Conservation (phyloP, 139 green algal genomes). For the Coelastrella sp. region DNA sequence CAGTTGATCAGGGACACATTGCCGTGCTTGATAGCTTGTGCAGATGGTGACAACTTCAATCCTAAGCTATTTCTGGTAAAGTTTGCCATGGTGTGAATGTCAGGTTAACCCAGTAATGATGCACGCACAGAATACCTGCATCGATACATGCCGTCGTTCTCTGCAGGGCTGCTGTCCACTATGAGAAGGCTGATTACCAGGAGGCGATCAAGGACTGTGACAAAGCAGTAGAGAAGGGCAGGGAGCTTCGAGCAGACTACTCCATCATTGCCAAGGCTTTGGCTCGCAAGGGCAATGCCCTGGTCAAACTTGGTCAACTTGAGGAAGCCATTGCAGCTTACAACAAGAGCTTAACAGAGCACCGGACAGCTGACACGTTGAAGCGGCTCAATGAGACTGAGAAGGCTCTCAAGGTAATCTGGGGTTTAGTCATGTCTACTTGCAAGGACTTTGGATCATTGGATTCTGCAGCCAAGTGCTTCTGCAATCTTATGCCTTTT, state of each 20-base stretch:
- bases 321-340: conserved; percentile 80
- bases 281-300: conserved; percentile 91
- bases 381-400: conserved; percentile 94
- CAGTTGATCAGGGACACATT: no score
- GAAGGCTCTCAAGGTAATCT: conserved; percentile 71
- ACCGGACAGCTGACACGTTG: conserved; percentile 96
- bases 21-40: no score
- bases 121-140: background rate
- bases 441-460: no score
- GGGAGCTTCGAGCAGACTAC: conserved; percentile 92
- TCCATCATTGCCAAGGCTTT: conserved; percentile 92
- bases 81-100: no score
- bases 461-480: no score
- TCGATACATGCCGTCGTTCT: background rate
- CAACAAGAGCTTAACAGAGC: conserved; percentile 95
- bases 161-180: conserved; percentile 86
- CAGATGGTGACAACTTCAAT: no score
- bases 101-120: no score
- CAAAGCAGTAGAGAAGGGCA: conserved; percentile 83
- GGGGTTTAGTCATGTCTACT: no score
- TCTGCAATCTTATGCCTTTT: no score
- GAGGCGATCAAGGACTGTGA: conserved; percentile 92
- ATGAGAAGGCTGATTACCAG: conserved; percentile 89
- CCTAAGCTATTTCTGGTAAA: no score
- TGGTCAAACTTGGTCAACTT: conserved; percentile 74